Evolutionary conservation across 495 filamentous ascomycete genomes (phyloP), one percentile per base, ranked within the genome.

Genomic region (Lophiostoma macrostomum): DNA sequence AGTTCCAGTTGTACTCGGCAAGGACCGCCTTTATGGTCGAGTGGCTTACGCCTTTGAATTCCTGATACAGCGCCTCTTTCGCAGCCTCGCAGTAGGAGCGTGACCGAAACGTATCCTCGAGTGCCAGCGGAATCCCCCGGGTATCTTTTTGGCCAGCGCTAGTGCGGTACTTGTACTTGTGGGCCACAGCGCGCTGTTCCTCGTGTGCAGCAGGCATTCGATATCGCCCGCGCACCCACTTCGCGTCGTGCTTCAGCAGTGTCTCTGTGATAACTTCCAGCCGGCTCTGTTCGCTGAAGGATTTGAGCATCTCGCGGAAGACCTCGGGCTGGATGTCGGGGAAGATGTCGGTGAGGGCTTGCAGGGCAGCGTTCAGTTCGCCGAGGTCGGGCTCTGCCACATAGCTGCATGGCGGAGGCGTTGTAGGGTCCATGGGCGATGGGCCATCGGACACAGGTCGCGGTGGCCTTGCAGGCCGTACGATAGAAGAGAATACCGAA

Each of bases 1-100:
- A 97, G 25, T 83, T 89, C 67, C 86, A 87, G 66, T 98, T 98
- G 60, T 79, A 79, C 66, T 98, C 93, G 19, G 91, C 91, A 38
- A 98, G 76, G 1, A 98, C 90, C 6, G 85, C 91, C 32, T 87
- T 83, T 58, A 97, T 84, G 3, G 88, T 81, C 36, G 88, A 91
- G 46, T 78, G 80, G 28, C 84, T 85, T 11, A 97, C 72, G 18
- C 79, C 80, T 56, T 82, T 87, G 74, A 96, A 98, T 66, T 98
- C 93, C 37, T 88, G 85, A 61, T 69, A 72, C 51, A 87, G 67
- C 8, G 71, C 64, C 25, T 63, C 58, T 65, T 80, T 84, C 8
- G 86, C 87, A 7, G 88, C 84, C 42, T 72, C 68, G 65, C 82
- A 88, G 72, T 96, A 98, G 47, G 71, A 74, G 1, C 74, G 71